Evolutionary conservation across 1,139 yeast species (phyloP).

Genomic region (Pichia norvegensis): DNA sequence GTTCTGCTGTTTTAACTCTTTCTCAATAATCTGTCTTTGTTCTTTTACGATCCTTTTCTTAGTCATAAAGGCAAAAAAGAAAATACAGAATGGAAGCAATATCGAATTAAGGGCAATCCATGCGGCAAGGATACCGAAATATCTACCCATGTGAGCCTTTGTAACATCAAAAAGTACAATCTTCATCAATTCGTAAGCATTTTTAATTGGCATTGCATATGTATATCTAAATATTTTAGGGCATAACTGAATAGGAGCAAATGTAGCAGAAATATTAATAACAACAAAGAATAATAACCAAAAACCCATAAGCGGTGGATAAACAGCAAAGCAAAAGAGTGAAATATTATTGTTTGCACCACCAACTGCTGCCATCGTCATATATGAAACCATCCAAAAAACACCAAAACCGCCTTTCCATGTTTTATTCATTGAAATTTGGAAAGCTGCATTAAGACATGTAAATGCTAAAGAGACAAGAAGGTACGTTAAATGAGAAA

Average conservation of each 20-base stretch:
- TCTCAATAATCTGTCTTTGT: background rate
- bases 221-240: slow-evolving; percentile 42
- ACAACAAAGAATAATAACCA: slow-evolving; percentile 40
- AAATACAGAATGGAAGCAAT: slow-evolving; percentile 36
- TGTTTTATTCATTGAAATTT: slow-evolving; percentile 31
- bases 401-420: slow-evolving; percentile 46
- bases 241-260: slow-evolving; percentile 40
- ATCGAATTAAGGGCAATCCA: slow-evolving; percentile 40
- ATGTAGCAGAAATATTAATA: slow-evolving; percentile 40
- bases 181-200: slow-evolving; percentile 40
- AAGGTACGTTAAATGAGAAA: slow-evolving; percentile 38
- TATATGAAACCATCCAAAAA: slow-evolving; percentile 38
- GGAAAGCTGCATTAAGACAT: slow-evolving; percentile 39
- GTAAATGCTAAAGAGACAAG: slow-evolving; percentile 38
- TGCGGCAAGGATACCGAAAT: slow-evolving; percentile 39
- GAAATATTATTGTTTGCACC: slow-evolving; percentile 41
- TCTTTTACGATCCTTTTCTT: slow-evolving; percentile 16
- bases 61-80: slow-evolving; percentile 26
- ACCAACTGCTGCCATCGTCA: slow-evolving; percentile 45
- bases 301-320: slow-evolving; percentile 42
- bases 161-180: slow-evolving; percentile 39
- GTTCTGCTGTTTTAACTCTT: background rate
- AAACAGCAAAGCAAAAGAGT: slow-evolving; percentile 32
- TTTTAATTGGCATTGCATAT: slow-evolving; percentile 45
- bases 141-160: slow-evolving; percentile 40